Base-by-base conservation (phyloP, 108 stramenopile genomes). In the Cyclotella choctawhatcheeana region DNA sequence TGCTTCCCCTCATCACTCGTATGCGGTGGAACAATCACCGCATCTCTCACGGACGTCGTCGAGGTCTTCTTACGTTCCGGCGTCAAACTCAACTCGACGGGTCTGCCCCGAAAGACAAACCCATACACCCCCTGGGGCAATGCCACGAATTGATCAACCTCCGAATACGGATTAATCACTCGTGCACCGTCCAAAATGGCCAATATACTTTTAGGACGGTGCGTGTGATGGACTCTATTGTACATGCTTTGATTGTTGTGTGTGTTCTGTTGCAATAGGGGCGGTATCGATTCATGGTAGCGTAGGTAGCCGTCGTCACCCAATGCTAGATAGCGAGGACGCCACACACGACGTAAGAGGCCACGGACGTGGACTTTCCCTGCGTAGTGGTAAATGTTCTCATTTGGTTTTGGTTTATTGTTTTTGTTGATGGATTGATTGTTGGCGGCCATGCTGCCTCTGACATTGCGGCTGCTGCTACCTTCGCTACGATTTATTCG, bases 281-380 rank as follows among this genome's bases (percentile, higher is more conserved):
- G 63, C 14, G 74, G 73, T 12, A 79, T 32, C 18, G 89, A 72
- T 84, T 95, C 93, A 65, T 92, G 92, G 72, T 95, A 95, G 8
- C 90, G 86, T 13, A 95, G 74, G 32, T 88, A 64, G 2, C 91
- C 93, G 48, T 88, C 84, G 34, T 90, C 89, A 18, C 67, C 76
- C 14, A 95, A 52, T 65, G 92, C 91, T 20, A 95, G 73, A 63
- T 92, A 90, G 27, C 93, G 88, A n/a, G 88, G 91, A 0, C 93
- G 64, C 93, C 93, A 95, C n/a, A 91, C 80, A n/a, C 90, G 85
- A 22, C 90, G 86, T 56, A 90, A 82, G 60, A 90, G 87, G 2
- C 93, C 93, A 20, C 93, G 88, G 45, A 92, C 89, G 33, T 85
- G 88, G 37, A 91, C 91, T 43, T 87, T 82, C 58, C 93, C 93